Evolutionary conservation across 31 red algal species (phyloP).

Genomic region (Endocladia muricata): DNA sequence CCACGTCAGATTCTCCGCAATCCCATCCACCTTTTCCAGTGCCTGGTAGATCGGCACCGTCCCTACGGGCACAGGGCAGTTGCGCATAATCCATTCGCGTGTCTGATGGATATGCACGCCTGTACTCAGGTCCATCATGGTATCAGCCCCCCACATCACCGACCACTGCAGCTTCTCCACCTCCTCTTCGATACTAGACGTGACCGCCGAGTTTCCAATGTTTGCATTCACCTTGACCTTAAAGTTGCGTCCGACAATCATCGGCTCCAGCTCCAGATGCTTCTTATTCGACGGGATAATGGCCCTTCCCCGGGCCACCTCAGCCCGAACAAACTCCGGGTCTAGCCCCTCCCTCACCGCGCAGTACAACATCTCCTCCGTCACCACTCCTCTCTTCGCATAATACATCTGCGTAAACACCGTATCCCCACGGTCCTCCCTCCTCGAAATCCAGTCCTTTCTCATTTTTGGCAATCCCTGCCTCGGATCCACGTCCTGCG

Average conservation of each 20-base stretch:
- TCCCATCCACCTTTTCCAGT: conserved; percentile 95
- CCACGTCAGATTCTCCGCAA: conserved; percentile 97
- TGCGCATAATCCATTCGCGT: conserved; percentile 98
- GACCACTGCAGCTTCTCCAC: conserved; percentile 99
- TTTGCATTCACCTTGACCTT: conserved; percentile 99
- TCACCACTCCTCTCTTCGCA: conserved; percentile 87
- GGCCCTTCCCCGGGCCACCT: conserved; percentile 94
- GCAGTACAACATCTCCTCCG: conserved; percentile 97
- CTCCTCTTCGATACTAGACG: conserved; percentile 97
- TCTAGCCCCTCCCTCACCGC: conserved; percentile 94
- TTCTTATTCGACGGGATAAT: conserved; percentile 94
- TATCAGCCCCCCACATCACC: conserved; percentile 99
- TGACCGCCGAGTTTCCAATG: conserved; percentile 95
- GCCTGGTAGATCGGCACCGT: conserved; percentile 99
- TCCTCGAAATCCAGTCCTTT: conserved; percentile 73
- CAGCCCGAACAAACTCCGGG: conserved; percentile 93
- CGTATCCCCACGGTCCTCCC: conserved; percentile 74
- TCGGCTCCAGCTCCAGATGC: conserved; percentile 95
- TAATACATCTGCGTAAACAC: conserved; percentile 99
- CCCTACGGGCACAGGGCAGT: conserved; percentile 96
- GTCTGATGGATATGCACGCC: conserved; percentile 95
- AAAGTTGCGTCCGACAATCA: conserved; percentile 96
- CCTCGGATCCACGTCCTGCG: conserved; percentile 81
- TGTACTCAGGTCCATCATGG: conserved; percentile 98
- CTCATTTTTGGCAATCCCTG: conserved; percentile 93